Base-by-base conservation (phyloP, 2,329 filamentous ascomycete species). In the Paecilomyces sp. region DNA sequence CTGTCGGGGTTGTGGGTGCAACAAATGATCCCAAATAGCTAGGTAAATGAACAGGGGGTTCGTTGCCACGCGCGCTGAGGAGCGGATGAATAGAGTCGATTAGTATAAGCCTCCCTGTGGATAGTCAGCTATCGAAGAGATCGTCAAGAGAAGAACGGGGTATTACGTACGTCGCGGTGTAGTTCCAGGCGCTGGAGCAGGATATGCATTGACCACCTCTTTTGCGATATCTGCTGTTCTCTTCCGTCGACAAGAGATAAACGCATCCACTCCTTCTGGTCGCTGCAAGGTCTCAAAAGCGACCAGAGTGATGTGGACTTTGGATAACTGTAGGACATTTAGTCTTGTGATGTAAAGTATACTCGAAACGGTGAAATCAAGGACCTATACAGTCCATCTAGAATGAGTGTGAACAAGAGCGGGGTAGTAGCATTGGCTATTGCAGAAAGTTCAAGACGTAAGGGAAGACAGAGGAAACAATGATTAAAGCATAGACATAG, bases 1-100 rank as follows among this genome's bases (percentile, higher is more conserved):
- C 61, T 41, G 56, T 56, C 7, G 68, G 62, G 30, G 63, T 67
- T 18, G 66, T 55, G 7, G 90, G 88, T 2, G 82, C 80, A 66
- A 91, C 83, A 60, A 88, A 81, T 59, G 84, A 85, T 25, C 87
- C 89, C 56, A 94, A 86, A 70, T 91, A 92, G 59, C 81, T 78
- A 13, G 86, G 84, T 9, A 91, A 79, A 62, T 83, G 80, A 36
- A 85, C 80, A 1, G 83, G 79, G 62, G 81, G 69, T 28, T 82
- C 75, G 34, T 81, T 54, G 51, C 57, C 63, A 33, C 63, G 68
- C 22, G 69, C 67, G 55, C 66, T 71, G 31, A 75, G 75, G 3
- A 96, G 80, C 3, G 85, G 81, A 69, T 92, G 88, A 13, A 97
- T 83, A 2, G 86, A 86, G 78, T 97, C 92, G 67, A 97, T 81